A percentile compares a stretch with the other conserved stretches of the same genome.
Evolutionary conservation across 2,329 filamentous ascomycete genomes (phyloP).

Genomic region (Chaetomium sp.): DNA sequence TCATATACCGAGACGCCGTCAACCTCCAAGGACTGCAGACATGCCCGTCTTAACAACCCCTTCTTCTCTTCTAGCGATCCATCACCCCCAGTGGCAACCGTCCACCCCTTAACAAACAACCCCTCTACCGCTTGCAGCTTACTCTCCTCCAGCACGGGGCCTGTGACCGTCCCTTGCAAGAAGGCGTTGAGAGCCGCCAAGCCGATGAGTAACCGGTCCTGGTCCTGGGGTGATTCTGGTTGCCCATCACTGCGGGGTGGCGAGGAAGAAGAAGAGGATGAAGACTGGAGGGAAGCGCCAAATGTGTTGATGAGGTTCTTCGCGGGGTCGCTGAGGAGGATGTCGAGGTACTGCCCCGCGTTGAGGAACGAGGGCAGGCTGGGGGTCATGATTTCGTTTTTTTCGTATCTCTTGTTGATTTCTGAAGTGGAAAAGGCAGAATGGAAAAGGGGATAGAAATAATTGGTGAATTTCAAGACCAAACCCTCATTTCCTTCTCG

Average conservation of each 20-base stretch:
- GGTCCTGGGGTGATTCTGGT: too few relatives aligned
- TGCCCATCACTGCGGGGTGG: too few relatives aligned
- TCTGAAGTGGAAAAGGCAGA: neutral
- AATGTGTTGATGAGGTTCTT: constrained; percentile 17
- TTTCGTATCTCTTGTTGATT: neutral
- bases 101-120: constrained; percentile 25
- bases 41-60: constrained; percentile 41
- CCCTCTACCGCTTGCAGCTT: constrained; percentile 26
- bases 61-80: neutral
- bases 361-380: constrained; percentile 9
- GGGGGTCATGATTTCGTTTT: neutral
- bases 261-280: neutral
- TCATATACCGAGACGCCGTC: constrained; percentile 86
- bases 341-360: constrained; percentile 21
- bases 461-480: neutral
- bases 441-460: neutral
- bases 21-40: constrained; percentile 63
- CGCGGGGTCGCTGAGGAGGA: constrained; percentile 17
- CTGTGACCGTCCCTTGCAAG: constrained; percentile 80
- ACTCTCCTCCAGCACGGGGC: constrained; percentile 58
- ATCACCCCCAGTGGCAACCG: neutral
- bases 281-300: constrained; percentile 1
- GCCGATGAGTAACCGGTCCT: constrained; percentile 44
- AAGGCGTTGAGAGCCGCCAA: constrained; percentile 70
- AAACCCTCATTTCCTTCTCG: too few relatives aligned